phyloP scores from a whole-genome alignment of 164 flowering plant genomes.

The Tetrastigma voinierianum region DNA sequence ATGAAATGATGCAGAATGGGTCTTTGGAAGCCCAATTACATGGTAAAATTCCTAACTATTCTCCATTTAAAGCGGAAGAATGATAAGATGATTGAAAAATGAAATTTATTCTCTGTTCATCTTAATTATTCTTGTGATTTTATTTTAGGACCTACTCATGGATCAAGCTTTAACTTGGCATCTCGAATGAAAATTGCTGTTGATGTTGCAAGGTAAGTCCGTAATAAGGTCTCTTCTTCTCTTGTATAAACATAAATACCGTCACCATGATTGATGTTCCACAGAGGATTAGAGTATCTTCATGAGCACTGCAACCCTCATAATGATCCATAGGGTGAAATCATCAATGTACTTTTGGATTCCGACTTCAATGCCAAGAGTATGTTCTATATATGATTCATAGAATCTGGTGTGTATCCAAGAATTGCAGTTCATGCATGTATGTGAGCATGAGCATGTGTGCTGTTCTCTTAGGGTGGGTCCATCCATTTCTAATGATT shows the following conservation, averaged over 20 bases:
- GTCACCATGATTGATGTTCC: slow-evolving; percentile 1
- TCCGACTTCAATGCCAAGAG: slow-evolving; percentile 88
- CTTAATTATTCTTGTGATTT: slow-evolving; percentile 1
- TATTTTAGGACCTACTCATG: slow-evolving; percentile 61
- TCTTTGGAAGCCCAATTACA: slow-evolving; percentile 82
- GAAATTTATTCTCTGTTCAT: background rate
- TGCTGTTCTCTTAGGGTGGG: background rate
- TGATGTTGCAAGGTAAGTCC: slow-evolving; percentile 78
- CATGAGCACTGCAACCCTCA: slow-evolving; percentile 91
- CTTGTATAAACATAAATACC: background rate
- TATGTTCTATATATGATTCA: slow-evolving; percentile 14
- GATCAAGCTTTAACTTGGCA: slow-evolving; percentile 79
- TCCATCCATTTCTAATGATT: background rate
- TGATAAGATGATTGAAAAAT: background rate
- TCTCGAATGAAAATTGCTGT: slow-evolving; percentile 87
- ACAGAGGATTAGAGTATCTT: slow-evolving; percentile 86
- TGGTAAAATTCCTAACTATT: slow-evolving; percentile 41
- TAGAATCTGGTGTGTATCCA: background rate
- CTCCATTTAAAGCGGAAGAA: background rate
- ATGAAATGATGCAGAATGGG: slow-evolving; percentile 90
- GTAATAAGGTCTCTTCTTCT: background rate
- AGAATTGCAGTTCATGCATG: background rate
- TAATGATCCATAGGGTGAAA: slow-evolving; percentile 82
- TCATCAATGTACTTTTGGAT: slow-evolving; percentile 87
- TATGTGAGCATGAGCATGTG: background rate